phyloP scores from a whole-genome alignment of 2,329 filamentous ascomycete genomes.

The Phymatotrichopsis omnivora region DNA sequence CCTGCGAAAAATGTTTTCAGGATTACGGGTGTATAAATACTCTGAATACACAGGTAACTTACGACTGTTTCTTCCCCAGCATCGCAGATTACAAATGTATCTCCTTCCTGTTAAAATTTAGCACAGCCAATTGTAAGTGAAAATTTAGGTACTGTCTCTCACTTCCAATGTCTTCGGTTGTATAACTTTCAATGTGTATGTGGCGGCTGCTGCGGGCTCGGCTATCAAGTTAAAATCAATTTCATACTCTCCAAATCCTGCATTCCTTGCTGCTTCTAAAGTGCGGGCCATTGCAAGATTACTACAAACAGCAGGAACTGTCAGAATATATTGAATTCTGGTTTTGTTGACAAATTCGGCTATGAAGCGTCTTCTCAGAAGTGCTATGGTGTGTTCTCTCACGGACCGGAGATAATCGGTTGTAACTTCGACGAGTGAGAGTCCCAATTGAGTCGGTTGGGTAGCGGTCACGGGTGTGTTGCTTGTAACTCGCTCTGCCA shows the following conservation, averaged over 20 bases:
- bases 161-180: constrained; percentile 24
- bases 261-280: constrained; percentile 63
- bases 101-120: constrained; percentile 31
- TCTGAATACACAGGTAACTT: too few species aligned
- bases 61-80: constrained; percentile 45
- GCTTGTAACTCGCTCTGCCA: neutral
- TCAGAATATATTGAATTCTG: constrained; percentile 14
- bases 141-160: neutral
- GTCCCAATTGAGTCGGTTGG: too few species aligned
- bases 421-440: constrained; percentile 13
- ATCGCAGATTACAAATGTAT: constrained; percentile 45
- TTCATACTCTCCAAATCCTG: constrained; percentile 55
- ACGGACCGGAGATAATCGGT: constrained; percentile 15
- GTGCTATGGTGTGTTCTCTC: constrained; percentile 7
- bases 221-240: constrained; percentile 26
- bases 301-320: constrained; percentile 52
- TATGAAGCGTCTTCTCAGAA: constrained; percentile 4
- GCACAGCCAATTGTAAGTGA: neutral
- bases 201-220: constrained; percentile 31
- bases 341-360: constrained; percentile 11
- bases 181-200: constrained; percentile 24
- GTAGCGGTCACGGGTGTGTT: neutral
- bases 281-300: constrained; percentile 79
- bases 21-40: too few species aligned
- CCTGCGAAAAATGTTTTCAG: too few species aligned